A percentile compares a stretch with the other conserved stretches of the same genome.
These are phyloP conservation scores for Suillus fuscotomentosus DNA, from an alignment of 768 basidiomycete genomes.

Conservation along the genomic window DNA sequence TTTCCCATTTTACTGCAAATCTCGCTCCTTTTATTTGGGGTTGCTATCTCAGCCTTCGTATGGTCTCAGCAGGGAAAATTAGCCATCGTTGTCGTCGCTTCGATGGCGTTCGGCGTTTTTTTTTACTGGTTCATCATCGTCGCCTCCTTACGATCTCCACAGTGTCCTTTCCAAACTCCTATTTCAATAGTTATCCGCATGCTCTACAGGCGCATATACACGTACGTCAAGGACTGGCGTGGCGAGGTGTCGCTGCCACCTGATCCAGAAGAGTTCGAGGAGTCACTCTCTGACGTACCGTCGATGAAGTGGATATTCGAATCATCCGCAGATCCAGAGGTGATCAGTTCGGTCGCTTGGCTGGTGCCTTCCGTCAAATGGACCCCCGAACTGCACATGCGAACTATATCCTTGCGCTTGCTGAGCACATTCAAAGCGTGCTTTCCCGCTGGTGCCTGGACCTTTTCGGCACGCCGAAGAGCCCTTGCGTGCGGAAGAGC, in stretches of 20 bases:
- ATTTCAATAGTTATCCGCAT: neutral
- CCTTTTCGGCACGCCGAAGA: neutral
- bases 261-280: neutral
- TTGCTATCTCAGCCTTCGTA: slow-evolving; percentile 2
- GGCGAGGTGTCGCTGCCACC: too few species aligned
- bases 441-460: neutral
- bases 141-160: neutral
- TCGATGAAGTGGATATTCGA: slow-evolving; percentile 18
- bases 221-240: neutral
- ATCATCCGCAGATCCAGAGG: slow-evolving; percentile 17
- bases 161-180: slow-evolving; percentile 4
- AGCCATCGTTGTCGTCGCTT: neutral
- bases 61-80: neutral
- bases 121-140: neutral
- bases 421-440: neutral
- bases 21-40: slow-evolving; percentile 6
- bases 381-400: neutral
- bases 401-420: neutral
- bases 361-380: neutral
- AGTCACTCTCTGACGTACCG: neutral
- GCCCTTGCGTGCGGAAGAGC: slow-evolving; percentile 1
- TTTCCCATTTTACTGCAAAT: slow-evolving; percentile 10
- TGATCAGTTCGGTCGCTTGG: neutral
- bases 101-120: neutral
- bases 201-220: neutral